phyloP scores from a whole-genome alignment of 140 eudicot genomes.

The Senecio squalidus region DNA sequence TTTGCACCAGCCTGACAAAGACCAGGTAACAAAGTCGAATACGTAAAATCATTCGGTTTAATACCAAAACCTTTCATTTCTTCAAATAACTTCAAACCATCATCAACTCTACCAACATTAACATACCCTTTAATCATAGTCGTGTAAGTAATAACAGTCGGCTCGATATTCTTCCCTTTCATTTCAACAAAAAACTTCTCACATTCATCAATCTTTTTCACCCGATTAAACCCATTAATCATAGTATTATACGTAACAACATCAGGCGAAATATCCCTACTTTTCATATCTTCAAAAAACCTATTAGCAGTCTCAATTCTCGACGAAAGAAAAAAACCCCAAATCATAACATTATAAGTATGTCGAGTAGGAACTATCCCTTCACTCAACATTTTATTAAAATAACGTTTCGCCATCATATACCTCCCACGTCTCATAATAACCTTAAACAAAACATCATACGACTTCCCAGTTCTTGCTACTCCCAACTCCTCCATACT shows the following conservation, averaged over 20 bases:
- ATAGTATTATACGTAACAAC: constrained; percentile 74
- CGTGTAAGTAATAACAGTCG: constrained; percentile 67
- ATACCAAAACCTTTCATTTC: constrained; percentile 67
- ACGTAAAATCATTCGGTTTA: constrained; percentile 65
- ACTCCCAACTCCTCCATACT: constrained; percentile 74
- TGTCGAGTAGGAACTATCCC: constrained; percentile 60
- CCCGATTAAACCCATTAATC: constrained; percentile 64
- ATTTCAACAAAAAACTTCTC: constrained; percentile 67
- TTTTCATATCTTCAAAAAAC: constrained; percentile 73
- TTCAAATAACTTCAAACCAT: constrained; percentile 52
- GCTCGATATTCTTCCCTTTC: constrained; percentile 63
- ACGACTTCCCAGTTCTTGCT: constrained; percentile 43
- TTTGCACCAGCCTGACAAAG: constrained; percentile 73
- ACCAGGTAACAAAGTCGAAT: constrained; percentile 75
- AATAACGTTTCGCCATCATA: constrained; percentile 79
- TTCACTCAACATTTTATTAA: constrained; percentile 66
- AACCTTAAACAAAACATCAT: constrained; percentile 64
- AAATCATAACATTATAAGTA: constrained; percentile 64
- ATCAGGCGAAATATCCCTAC: constrained; percentile 58
- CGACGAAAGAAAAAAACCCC: constrained; percentile 68
- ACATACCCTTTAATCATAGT: constrained; percentile 82
- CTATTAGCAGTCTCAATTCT: constrained; percentile 52
- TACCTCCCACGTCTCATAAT: constrained; percentile 60
- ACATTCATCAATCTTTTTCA: constrained; percentile 57
- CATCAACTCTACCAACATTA: constrained; percentile 41